Evolutionary conservation across 148 eudicot species (phyloP).

Genomic region (Rhododendron ferrugineum): DNA sequence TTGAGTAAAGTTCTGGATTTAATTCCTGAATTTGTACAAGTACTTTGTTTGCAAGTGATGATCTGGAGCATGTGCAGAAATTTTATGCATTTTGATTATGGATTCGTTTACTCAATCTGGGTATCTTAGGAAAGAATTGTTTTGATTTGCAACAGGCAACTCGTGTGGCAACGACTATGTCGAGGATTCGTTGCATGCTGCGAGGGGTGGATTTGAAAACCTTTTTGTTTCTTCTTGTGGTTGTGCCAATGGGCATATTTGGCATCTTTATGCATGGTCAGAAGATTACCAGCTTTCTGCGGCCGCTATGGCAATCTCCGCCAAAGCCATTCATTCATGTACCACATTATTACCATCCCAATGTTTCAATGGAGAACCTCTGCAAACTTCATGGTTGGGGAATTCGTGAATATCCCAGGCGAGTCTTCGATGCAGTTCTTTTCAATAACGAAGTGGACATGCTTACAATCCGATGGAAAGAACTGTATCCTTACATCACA

Average conservation of each 20-base stretch:
- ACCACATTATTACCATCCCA: constrained; percentile 43
- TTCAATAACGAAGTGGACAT: constrained; percentile 60
- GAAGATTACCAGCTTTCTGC: constrained; percentile 39
- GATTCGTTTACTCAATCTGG: not conserved
- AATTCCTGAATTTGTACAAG: not conserved
- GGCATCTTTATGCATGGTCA: constrained; percentile 41
- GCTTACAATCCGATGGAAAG: constrained; percentile 54
- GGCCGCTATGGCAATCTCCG: constrained; percentile 52
- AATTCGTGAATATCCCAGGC: constrained; percentile 44
- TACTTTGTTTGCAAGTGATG: not conserved
- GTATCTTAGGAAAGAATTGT: not conserved
- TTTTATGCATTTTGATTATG: not conserved
- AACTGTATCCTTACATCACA: constrained; percentile 45
- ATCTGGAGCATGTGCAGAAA: not conserved
- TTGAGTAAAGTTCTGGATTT: not conserved
- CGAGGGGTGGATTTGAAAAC: constrained; percentile 36
- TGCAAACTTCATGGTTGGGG: constrained; percentile 61
- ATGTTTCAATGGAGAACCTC: constrained; percentile 40
- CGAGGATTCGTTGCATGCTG: constrained; percentile 37
- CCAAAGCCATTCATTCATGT: constrained; percentile 42
- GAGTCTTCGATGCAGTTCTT: constrained; percentile 51
- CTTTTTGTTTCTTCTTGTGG: constrained; percentile 20
- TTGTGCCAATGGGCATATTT: constrained; percentile 29
- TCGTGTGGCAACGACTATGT: constrained; percentile 20
- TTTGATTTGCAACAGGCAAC: constrained; percentile 23